phyloP scores from a whole-genome alignment of 306 rosid genomes.

The Prunus fruticosa region DNA sequence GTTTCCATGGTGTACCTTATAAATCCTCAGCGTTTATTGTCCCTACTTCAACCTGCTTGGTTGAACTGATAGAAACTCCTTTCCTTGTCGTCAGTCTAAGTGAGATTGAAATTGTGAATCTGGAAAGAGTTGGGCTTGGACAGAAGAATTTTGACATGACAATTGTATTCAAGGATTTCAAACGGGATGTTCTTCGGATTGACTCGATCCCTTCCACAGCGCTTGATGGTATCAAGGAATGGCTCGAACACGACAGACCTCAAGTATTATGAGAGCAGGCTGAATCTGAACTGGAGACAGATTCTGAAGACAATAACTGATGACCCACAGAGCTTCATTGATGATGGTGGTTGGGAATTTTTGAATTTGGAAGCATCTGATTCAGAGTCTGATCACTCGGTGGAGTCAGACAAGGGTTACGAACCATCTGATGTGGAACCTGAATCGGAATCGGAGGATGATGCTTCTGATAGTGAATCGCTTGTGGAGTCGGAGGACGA shows the following conservation, averaged over 20 bases:
- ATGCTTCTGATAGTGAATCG: constrained; percentile 73
- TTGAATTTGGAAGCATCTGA: constrained; percentile 89
- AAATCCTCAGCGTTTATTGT: constrained; percentile 89
- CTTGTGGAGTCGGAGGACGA: constrained; percentile 85
- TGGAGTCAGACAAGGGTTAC: constrained; percentile 90
- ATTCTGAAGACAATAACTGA: constrained; percentile 93
- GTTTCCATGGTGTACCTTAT: constrained; percentile 92
- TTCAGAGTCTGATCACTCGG: constrained; percentile 77
- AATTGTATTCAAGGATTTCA: constrained; percentile 86
- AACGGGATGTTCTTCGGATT: constrained; percentile 84
- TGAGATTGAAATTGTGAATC: constrained; percentile 95
- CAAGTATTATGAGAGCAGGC: constrained; percentile 91
- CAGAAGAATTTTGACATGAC: constrained; percentile 98
- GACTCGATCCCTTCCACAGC: constrained; percentile 88
- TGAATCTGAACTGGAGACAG: constrained; percentile 93
- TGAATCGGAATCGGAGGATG: constrained; percentile 88
- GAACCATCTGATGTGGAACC: constrained; percentile 83
- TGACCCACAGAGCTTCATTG: constrained; percentile 88
- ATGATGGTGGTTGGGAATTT: constrained; percentile 97
- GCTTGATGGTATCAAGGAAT: constrained; percentile 92
- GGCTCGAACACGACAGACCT: constrained; percentile 95
- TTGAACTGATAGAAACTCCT: constrained; percentile 88
- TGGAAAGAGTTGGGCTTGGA: constrained; percentile 97
- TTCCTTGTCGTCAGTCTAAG: constrained; percentile 80
- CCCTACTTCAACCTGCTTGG: constrained; percentile 85